Percentiles rank a stretch among this genome's conserved stretches.
These are phyloP conservation scores for Quercus tomentella DNA, from an alignment of 331 rosid species.

Conservation along the genomic window DNA sequence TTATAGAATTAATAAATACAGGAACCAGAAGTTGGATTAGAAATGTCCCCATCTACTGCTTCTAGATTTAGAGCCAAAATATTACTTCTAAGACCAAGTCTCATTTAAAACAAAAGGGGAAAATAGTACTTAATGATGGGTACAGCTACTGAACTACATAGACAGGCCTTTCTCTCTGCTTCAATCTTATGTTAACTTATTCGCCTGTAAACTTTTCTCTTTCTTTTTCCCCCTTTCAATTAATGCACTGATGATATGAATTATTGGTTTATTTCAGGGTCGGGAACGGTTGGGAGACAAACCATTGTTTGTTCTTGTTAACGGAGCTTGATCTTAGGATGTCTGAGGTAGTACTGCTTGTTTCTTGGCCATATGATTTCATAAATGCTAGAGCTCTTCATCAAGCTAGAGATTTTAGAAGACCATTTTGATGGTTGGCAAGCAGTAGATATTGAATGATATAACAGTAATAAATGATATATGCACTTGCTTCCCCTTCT, in stretches of 20 bases:
- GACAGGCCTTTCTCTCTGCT: neutral
- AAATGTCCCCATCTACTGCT: neutral
- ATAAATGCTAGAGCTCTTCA: constrained; percentile 21
- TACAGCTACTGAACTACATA: neutral
- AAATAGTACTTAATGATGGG: neutral
- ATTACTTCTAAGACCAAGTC: too few species aligned
- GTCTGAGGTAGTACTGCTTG: constrained; percentile 3
- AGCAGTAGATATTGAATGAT: neutral
- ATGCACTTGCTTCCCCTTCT: neutral
- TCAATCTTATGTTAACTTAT: neutral
- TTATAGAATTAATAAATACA: neutral
- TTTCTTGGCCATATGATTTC: constrained; percentile 23
- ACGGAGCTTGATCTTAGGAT: constrained; percentile 37
- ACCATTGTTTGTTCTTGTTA: constrained; percentile 69
- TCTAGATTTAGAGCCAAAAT: neutral
- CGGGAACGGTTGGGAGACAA: constrained; percentile 65
- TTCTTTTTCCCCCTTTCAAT: neutral
- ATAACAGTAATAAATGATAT: neutral
- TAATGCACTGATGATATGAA: neutral
- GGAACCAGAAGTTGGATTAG: neutral
- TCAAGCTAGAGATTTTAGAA: constrained; percentile 22
- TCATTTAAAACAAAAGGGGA: neutral
- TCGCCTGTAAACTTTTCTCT: neutral
- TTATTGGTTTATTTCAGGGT: constrained; percentile 60
- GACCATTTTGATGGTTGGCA: constrained; percentile 17